Conservation (phyloP, 306 rosid genomes). For the Cucurbita maxima region DNA sequence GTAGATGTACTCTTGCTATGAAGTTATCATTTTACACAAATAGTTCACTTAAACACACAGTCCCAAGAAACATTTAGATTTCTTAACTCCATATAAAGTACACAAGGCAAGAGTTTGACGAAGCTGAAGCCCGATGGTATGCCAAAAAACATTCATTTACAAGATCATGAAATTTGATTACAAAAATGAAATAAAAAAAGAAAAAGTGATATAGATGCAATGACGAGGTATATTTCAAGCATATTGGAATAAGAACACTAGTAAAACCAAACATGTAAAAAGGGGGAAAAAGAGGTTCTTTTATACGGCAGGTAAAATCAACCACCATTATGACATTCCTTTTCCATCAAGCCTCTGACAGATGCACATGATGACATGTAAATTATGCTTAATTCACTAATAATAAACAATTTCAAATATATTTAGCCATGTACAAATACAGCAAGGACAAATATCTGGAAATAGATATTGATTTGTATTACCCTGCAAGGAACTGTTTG, state of each 20-base stretch:
- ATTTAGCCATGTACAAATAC: neutral
- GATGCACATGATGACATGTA: neutral
- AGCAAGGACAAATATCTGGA: neutral
- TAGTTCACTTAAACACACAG: neutral
- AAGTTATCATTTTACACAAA: neutral
- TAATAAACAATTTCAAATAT: neutral
- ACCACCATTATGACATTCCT: neutral
- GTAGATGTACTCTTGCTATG: neutral
- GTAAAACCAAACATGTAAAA: too few relatives aligned
- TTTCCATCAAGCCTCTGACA: neutral
- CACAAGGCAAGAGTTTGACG: neutral
- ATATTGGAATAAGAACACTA: too few relatives aligned
- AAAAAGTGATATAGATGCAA: neutral
- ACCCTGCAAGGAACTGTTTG: conserved; percentile 73
- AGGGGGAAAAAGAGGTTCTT: neutral
- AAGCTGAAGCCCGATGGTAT: neutral
- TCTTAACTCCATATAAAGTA: neutral
- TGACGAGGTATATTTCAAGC: neutral
- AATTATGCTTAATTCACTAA: neutral
- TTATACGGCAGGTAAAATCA: neutral
- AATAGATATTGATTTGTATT: conserved; percentile 5
- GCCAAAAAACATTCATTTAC: neutral
- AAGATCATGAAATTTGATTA: neutral
- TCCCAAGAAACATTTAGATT: neutral
- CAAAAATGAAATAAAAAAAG: neutral